Percentiles rank a stretch among this genome's conserved stretches.
Evolutionary conservation across 306 rosid genomes (phyloP).

Genomic region (Neltuma alba): DNA sequence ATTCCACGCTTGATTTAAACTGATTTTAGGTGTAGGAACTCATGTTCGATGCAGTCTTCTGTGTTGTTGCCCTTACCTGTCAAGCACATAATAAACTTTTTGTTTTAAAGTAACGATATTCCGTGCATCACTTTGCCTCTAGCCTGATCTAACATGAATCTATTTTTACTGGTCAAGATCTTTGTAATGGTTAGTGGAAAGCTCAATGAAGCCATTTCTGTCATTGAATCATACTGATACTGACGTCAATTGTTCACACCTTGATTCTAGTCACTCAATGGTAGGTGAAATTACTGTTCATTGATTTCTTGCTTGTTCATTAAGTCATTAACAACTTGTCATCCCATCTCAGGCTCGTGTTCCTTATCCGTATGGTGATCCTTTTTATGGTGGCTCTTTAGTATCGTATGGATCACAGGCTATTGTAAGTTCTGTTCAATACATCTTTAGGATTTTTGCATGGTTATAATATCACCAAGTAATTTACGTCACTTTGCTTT

Average conservation of each 20-base stretch:
- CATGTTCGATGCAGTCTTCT: background rate
- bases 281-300: slow-evolving; percentile 47
- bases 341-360: slow-evolving; percentile 53
- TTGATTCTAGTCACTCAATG: slow-evolving; percentile 50
- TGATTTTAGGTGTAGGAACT: background rate
- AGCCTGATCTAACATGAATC: slow-evolving; percentile 24
- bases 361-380: slow-evolving; percentile 63
- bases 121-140: background rate
- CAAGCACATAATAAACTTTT: background rate
- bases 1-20: background rate
- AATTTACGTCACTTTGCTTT: slow-evolving; percentile 2
- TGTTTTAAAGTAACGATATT: background rate
- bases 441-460: background rate
- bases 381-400: slow-evolving; percentile 51
- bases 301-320: slow-evolving; percentile 31
- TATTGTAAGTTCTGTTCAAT: slow-evolving; percentile 54
- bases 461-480: slow-evolving; percentile 3
- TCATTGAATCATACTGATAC: slow-evolving; percentile 50
- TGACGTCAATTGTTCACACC: slow-evolving; percentile 45
- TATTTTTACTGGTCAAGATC: slow-evolving; percentile 47
- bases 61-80: background rate
- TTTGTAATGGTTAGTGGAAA: slow-evolving; percentile 44
- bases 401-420: slow-evolving; percentile 61
- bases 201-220: slow-evolving; percentile 51
- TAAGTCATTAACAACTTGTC: slow-evolving; percentile 27